Evolutionary conservation across 2,329 filamentous ascomycete species (phyloP).

Genomic region (Kalmusia sp.): DNA sequence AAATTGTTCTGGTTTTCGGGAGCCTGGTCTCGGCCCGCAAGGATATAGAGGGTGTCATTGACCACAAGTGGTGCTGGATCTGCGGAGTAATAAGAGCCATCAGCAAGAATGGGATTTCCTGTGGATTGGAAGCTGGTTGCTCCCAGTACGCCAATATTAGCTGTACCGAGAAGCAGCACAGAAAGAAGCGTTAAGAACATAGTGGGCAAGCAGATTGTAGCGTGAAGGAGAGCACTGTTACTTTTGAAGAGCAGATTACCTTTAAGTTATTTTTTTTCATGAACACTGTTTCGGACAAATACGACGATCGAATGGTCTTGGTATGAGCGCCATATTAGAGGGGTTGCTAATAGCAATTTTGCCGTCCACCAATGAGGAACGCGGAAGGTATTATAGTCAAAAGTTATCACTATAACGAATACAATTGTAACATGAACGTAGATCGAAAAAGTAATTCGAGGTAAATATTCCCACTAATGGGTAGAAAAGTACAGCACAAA

Average conservation of each 20-base stretch:
- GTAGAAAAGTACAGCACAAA: background rate
- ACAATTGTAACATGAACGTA: background rate
- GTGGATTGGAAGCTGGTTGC: conserved; percentile 2
- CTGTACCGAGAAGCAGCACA: background rate
- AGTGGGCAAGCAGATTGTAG: background rate
- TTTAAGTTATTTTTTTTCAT: background rate
- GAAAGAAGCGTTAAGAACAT: background rate
- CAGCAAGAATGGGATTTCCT: conserved; percentile 49
- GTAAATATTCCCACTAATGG: background rate
- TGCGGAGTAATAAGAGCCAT: conserved; percentile 49
- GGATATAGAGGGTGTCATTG: conserved; percentile 47
- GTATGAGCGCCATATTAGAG: background rate
- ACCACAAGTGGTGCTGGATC: conserved; percentile 50
- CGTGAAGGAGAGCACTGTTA: background rate
- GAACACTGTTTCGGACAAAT: background rate
- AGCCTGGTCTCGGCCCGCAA: conserved; percentile 46
- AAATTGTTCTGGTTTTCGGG: conserved; percentile 38
- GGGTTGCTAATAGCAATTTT: background rate
- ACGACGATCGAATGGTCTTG: background rate
- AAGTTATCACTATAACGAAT: too few relatives aligned
- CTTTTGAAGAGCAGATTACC: too few relatives aligned
- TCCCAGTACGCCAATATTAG: background rate
- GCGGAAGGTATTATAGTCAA: background rate
- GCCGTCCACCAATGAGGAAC: background rate
- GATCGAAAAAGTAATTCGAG: background rate